Base-by-base conservation (phyloP, 2,329 filamentous ascomycete genomes). In the Penicillium freii region DNA sequence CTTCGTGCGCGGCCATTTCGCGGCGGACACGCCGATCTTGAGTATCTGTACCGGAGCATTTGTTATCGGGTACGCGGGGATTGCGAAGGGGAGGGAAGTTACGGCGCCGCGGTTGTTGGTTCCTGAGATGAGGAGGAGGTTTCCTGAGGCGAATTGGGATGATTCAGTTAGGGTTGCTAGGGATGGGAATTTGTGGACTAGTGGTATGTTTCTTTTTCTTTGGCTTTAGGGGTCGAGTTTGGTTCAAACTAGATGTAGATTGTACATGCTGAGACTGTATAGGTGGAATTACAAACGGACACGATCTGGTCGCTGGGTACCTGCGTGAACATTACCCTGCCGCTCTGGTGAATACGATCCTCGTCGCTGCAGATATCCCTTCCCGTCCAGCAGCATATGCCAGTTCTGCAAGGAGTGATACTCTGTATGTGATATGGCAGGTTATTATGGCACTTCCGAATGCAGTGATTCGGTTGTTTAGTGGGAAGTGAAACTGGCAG, bases 1-100 rank as follows among this genome's bases (percentile, higher is more conserved):
- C 1, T 77, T 75, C 51, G 57, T 77, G 17, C 65, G 67, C 15
- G 56, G 52, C 9, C 75, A 77, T 61, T 58, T 72, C 13, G 65
- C 63, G 7, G 63, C 51, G 42, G 66, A 65, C 21, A 66, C 58
- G 29, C 69, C 61, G 0, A 64, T 71, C 15, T 40, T 72, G 34
- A 60, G 61, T 17, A 59, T 72, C 10, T 72, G 70, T 45, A 71
- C 69, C 0, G 69, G 66, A 3, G 54, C 62, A 1, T 54, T 62
- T 33, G 47, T 70, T 4, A 51, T 61, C 1, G 69, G 61, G 9
- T 59, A 69, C 33, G 60, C 69, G 3, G 68, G 70, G 0, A 61
- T 72, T n/a, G 51, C 59, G 2, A 56, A 61, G 9, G 63, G 59
- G 1, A 61, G 56, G 21, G 27, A 48, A 11, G 66, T 57, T 1